A percentile compares a stretch with the other conserved stretches of the same genome.
Evolutionary conservation across 2,329 filamentous ascomycete species (phyloP).

Genomic region (Verticillium albo-atrum): DNA sequence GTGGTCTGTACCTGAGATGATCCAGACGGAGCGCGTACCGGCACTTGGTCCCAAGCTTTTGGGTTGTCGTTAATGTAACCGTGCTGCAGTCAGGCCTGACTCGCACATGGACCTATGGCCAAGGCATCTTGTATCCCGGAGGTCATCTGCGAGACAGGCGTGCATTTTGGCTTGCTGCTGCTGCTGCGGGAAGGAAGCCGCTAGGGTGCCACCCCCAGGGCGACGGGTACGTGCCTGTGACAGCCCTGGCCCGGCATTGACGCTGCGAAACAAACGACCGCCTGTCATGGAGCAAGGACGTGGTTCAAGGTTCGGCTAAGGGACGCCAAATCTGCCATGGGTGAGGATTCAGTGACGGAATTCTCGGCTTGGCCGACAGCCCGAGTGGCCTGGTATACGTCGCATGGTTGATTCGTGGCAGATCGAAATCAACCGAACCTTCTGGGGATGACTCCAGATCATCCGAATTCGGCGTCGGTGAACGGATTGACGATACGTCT

Average conservation of each 20-base stretch:
- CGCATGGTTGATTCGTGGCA: background rate
- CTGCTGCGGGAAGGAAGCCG: background rate
- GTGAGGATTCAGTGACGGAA: background rate
- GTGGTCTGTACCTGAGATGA: background rate
- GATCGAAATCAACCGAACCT: background rate
- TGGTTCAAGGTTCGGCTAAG: background rate
- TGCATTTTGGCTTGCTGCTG: background rate
- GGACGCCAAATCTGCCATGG: background rate
- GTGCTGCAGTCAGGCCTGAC: background rate
- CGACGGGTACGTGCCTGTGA: background rate
- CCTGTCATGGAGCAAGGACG: background rate
- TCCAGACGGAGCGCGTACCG: background rate
- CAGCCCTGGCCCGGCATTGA: background rate
- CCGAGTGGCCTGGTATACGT: background rate
- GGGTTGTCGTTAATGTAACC: background rate
- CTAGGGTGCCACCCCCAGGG: background rate
- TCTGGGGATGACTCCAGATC: background rate
- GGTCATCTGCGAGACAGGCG: background rate
- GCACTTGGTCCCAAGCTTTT: background rate
- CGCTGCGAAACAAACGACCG: background rate
- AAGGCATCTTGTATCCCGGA: background rate
- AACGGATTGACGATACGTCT: constrained; percentile 1
- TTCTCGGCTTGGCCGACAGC: background rate
- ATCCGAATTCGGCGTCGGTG: constrained; percentile 1
- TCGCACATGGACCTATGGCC: background rate